Evolutionary conservation across 2,329 filamentous ascomycete genomes (phyloP), one percentile per base, ranked within the genome.

Genomic region (Curvularia spicifera): DNA sequence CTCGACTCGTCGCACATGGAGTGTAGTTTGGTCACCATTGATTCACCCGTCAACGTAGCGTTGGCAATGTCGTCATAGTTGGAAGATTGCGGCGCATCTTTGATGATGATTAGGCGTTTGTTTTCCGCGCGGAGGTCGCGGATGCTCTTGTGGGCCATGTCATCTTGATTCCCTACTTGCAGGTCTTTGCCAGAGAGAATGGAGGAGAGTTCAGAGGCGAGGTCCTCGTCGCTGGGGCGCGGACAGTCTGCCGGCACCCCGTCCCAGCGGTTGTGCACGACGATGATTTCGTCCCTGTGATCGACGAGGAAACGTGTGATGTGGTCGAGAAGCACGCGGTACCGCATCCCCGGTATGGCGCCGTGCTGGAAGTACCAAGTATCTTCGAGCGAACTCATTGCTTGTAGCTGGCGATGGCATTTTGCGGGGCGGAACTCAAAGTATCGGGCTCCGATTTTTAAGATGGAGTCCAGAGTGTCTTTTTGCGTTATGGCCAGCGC

Each of bases 401-500:
- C 63, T 40, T 78, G 72, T 55, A 84, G 70, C 55, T 74, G 73
- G 1, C 72, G 69, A 65, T 82, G 80, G 51, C 81, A 78, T 56
- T 80, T 78, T 0, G 82, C 82, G 0, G 82, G 82, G 5, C 82
- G 73, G 63, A 83, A 84, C 68, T 84, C 82, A 52, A 84, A 84
- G 70, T 84, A 84, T 4, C 82, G 67, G 0, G 80, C 80, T 0
- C 82, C 82, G 37, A 83, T 75, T 39, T 70, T 70, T 49, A 84
- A 75, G 45, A 84, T 80, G 6, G 74, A 73, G 8, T 72, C 63
- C 0, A 84, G 71, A 2, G 67, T 70, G 60, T 84, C 81, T 61
- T 84, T 84, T 50, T 84, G 82, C 7, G 82, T 84, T 46, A 84
- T 78, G 56, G 82, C 79, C 1, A 84, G 75, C 6, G 79, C 80